A percentile compares a stretch with the other conserved stretches of the same genome.
Evolutionary conservation across 495 filamentous ascomycete genomes (phyloP).

Genomic region (Talaromyces wortmannii): DNA sequence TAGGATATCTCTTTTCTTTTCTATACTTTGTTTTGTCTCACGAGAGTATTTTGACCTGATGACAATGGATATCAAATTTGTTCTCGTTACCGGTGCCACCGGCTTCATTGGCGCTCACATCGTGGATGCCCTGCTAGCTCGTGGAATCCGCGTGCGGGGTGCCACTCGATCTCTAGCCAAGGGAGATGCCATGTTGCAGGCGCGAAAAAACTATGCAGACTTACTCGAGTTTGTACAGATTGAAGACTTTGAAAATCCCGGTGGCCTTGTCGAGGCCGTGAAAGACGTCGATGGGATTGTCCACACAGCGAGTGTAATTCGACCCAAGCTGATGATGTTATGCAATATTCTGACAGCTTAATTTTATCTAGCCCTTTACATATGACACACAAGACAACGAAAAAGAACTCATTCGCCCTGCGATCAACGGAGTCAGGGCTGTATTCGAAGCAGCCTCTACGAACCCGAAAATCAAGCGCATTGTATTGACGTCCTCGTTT

Average conservation of each 20-base stretch:
- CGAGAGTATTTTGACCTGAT: too few relatives aligned
- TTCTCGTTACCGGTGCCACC: constrained; percentile 35
- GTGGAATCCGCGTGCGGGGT: constrained; percentile 27
- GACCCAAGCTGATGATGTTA: not conserved
- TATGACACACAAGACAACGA: constrained; percentile 14
- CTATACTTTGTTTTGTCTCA: too few relatives aligned
- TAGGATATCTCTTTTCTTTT: too few relatives aligned
- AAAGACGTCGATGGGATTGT: constrained; percentile 29
- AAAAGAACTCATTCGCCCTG: constrained; percentile 4
- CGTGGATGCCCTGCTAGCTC: constrained; percentile 23
- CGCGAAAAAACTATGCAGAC: constrained; percentile 20
- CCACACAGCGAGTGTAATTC: constrained; percentile 32
- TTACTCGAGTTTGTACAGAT: constrained; percentile 29
- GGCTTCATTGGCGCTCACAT: constrained; percentile 38
- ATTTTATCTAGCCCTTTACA: not conserved
- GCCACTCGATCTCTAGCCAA: constrained; percentile 20
- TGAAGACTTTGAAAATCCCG: constrained; percentile 25
- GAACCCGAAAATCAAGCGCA: not conserved
- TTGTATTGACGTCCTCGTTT: constrained; percentile 2
- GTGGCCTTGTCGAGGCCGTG: constrained; percentile 26
- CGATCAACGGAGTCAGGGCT: not conserved
- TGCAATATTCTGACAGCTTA: not conserved
- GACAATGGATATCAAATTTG: not conserved
- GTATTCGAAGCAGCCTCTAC: not conserved
- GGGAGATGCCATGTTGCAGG: constrained; percentile 18